phyloP scores from a whole-genome alignment of 257 asterid genomes.

The Lithospermum erythrorhizon region DNA sequence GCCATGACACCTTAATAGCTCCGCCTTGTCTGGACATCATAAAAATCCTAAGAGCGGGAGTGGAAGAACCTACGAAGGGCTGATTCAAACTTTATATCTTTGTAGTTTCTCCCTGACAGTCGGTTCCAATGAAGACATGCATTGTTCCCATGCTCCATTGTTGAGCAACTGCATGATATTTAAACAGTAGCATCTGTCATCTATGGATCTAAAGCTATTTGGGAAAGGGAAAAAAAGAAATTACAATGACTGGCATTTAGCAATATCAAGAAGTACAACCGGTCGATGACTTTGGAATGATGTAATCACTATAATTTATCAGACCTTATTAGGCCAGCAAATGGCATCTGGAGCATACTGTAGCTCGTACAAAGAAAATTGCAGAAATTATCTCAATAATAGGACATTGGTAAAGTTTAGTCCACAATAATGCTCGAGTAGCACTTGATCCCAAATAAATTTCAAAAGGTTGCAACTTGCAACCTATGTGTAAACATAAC shows the following conservation, averaged over 20 bases:
- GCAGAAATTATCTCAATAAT: too few species aligned
- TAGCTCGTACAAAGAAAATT: too few species aligned
- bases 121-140: constrained; percentile 75
- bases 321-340: background rate
- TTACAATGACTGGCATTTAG: background rate
- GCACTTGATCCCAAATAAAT: background rate
- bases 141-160: constrained; percentile 84
- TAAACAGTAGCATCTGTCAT: background rate
- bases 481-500: too few species aligned
- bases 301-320: background rate
- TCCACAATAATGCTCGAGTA: background rate
- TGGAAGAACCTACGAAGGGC: background rate
- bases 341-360: background rate
- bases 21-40: background rate
- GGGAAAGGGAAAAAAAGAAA: background rate
- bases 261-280: too few species aligned
- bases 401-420: too few species aligned
- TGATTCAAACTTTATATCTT: constrained; percentile 36
- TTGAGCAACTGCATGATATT: constrained; percentile 58
- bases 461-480: background rate
- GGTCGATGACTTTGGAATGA: too few species aligned
- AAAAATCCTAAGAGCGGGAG: too few species aligned
- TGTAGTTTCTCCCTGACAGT: constrained; percentile 54
- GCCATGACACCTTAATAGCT: background rate
- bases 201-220: background rate